A percentile compares a stretch with the other conserved stretches of the same genome.
These are phyloP conservation scores for Quercus ilex DNA, from an alignment of 306 rosid genomes.

Conservation along the genomic window DNA sequence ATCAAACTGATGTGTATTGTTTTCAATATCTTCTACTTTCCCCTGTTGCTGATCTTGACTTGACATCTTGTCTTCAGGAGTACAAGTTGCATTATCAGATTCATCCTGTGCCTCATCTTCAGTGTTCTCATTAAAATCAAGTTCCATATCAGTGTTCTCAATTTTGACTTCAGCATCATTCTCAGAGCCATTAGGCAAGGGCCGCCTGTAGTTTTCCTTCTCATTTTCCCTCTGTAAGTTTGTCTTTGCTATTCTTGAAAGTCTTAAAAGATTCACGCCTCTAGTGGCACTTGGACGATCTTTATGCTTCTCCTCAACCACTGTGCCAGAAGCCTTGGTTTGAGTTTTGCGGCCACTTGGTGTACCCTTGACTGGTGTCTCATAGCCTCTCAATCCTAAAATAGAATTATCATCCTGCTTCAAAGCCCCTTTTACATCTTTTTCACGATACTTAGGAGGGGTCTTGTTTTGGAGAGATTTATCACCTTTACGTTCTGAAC, in stretches of 20 bases:
- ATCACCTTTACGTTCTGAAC: conserved; percentile 80
- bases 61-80: conserved; percentile 47
- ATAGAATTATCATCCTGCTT: conserved; percentile 76
- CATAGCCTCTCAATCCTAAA: conserved; percentile 51
- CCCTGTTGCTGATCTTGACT: conserved; percentile 40
- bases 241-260: conserved; percentile 87
- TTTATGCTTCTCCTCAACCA: conserved; percentile 60
- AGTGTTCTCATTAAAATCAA: conserved; percentile 81
- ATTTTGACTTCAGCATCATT: conserved; percentile 90
- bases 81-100: conserved; percentile 50
- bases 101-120: conserved; percentile 87
- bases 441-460: conserved; percentile 81
- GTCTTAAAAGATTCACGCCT: conserved; percentile 80
- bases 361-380: conserved; percentile 70
- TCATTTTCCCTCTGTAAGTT: conserved; percentile 92
- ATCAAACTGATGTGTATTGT: conserved; percentile 41
- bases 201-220: conserved; percentile 95
- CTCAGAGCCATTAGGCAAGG: conserved; percentile 54
- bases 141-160: conserved; percentile 98
- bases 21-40: conserved; percentile 60
- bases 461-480: conserved; percentile 64
- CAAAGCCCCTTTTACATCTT: conserved; percentile 53
- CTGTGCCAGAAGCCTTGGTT: conserved; percentile 66
- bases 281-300: conserved; percentile 50
- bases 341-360: conserved; percentile 66